Evolutionary conservation across 2,329 filamentous ascomycete genomes (phyloP).

Genomic region (Huntiella moniliformis): DNA sequence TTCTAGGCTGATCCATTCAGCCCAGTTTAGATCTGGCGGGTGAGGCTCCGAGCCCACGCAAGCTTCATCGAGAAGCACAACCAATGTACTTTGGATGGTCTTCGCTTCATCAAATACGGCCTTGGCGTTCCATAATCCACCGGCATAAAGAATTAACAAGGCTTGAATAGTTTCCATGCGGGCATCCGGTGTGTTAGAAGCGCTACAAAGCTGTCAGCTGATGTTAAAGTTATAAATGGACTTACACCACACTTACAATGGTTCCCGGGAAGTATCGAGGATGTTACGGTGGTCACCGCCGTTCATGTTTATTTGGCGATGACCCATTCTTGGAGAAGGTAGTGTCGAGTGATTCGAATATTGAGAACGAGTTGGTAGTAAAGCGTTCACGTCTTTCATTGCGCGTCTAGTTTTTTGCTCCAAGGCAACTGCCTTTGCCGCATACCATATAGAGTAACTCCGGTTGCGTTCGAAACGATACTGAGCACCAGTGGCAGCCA

Average conservation of each 20-base stretch:
- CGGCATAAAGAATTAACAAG: constrained; percentile 39
- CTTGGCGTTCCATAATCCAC: constrained; percentile 42
- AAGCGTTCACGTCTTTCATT: constrained; percentile 36
- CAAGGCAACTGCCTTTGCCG: constrained; percentile 36
- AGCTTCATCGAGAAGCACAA: constrained; percentile 39
- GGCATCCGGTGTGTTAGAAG: constrained; percentile 38
- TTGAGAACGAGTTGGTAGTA: constrained; percentile 36
- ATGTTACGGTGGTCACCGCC: constrained; percentile 37
- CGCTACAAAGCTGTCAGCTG: constrained; percentile 20
- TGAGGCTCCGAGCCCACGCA: constrained; percentile 21
- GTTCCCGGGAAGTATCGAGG: constrained; percentile 39
- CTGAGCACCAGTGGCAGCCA: constrained; percentile 48
- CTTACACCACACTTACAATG: constrained; percentile 29
- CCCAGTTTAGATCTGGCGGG: constrained; percentile 25
- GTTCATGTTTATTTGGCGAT: constrained; percentile 38
- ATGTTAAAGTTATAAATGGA: background rate
- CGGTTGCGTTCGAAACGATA: constrained; percentile 43
- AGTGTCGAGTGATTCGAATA: constrained; percentile 42
- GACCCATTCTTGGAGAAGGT: constrained; percentile 37
- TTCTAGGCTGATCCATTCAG: constrained; percentile 40
- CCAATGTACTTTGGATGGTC: constrained; percentile 38
- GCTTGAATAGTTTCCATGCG: constrained; percentile 47
- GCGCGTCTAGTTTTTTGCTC: constrained; percentile 40
- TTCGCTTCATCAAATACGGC: constrained; percentile 40
- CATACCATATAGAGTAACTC: constrained; percentile 42